Base-by-base conservation (phyloP, 2,329 filamentous ascomycete species). In the Monilinia polystroma region DNA sequence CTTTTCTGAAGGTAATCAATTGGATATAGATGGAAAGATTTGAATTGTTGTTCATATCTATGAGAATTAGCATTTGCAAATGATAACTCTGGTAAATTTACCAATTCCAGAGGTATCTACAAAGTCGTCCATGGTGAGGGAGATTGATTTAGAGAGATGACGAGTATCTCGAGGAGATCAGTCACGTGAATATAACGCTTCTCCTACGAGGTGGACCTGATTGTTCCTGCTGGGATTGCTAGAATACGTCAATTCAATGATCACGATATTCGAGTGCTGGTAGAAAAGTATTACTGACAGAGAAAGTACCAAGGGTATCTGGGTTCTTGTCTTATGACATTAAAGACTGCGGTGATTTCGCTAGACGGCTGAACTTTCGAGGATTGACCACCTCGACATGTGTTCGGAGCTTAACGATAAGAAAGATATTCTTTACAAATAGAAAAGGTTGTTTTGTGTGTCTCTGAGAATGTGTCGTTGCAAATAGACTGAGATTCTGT, bases 41-140 rank as follows among this genome's bases (percentile, higher is more conserved):
- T 23, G 43, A 43, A 3, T 63, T 63, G 41, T 66, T 62, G 18
- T 71, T 71, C 68, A 71, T 65, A 51, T 71, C 69, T 71, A 54
- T 52, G 18, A 41, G 2, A 29, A 55, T 67, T 29, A 66, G 62
- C 49, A 20, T 67, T n/a, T 59, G 29, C 7, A 5, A 32, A 18
- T 14, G 32, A 6, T 18, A 7, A 5, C 23, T 53, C 55, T 43
- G 20, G 51, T 55, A 26, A n/a, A 66, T 56, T 47, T 63, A 66
- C 64, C 64, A 63, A 66, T 66, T 45, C 64, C 64, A 3, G 64
- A 43, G 16, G 58, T 63, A 47, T 66, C 64, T 55, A 66, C 14
- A n/a, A 63, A 51, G 53, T 51, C 41, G 18, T 66, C 64, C 64
- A 66, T 66, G 29, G 41, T 53, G 51, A 23, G n/a, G 20, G 8